Evolutionary conservation across 805 yeast genomes (phyloP).

Genomic region (Metschnikowia santaceciliae): DNA sequence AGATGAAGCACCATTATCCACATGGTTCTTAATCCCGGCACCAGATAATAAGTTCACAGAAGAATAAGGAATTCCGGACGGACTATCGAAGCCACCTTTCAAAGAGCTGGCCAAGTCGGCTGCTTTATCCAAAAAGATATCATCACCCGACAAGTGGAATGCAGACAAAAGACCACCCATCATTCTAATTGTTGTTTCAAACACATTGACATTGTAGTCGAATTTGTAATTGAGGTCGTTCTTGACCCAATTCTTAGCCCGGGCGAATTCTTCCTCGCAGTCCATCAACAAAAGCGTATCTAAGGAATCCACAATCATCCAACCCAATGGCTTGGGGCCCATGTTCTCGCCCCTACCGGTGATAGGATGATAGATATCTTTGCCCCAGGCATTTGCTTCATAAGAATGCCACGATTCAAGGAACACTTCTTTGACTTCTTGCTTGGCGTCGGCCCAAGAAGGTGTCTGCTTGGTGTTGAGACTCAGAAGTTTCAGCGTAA

Average conservation of each 20-base stretch:
- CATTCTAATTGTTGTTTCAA: constrained; percentile 94
- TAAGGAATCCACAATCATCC: constrained; percentile 87
- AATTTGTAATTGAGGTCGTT: constrained; percentile 66
- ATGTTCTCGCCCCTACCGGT: constrained; percentile 60
- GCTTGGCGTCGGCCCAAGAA: constrained; percentile 48
- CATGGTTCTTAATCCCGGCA: constrained; percentile 56
- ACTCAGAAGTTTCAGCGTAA: background rate
- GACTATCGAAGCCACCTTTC: constrained; percentile 62
- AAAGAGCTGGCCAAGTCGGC: constrained; percentile 72
- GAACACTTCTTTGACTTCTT: constrained; percentile 63
- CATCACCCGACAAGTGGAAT: constrained; percentile 64
- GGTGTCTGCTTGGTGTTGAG: background rate
- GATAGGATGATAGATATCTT: constrained; percentile 73
- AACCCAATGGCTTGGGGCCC: constrained; percentile 81
- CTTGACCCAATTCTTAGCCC: constrained; percentile 72
- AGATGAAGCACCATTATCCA: constrained; percentile 73
- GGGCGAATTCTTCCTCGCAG: constrained; percentile 53
- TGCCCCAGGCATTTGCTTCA: constrained; percentile 76
- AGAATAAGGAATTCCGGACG: constrained; percentile 72
- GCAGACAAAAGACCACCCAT: constrained; percentile 90
- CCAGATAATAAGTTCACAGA: constrained; percentile 70
- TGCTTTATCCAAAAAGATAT: constrained; percentile 72
- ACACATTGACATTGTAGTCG: constrained; percentile 73
- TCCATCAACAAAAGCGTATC: constrained; percentile 83
- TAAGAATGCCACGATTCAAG: constrained; percentile 76